These are phyloP conservation scores for Lactuca saligna DNA, from an alignment of 129 eudicot genomes.

Conservation along the genomic window DNA sequence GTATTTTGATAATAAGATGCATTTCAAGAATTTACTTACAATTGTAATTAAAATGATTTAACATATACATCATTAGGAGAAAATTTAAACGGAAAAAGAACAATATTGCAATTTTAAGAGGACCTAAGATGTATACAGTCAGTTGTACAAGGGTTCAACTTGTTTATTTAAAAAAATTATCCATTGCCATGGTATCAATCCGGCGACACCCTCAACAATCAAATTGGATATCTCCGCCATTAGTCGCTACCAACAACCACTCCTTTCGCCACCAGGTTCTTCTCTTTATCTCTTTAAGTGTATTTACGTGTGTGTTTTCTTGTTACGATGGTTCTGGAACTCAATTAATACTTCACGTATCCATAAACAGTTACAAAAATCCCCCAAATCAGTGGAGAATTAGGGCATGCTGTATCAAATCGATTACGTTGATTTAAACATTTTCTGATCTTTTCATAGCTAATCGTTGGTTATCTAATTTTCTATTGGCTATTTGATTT, in stretches of 20 bases:
- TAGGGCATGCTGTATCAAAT: background rate
- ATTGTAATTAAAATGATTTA: background rate
- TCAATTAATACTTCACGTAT: constrained; percentile 4
- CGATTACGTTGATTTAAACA: constrained; percentile 11
- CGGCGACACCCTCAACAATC: constrained; percentile 6
- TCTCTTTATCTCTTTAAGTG: background rate
- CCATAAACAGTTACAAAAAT: background rate
- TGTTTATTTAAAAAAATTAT: background rate
- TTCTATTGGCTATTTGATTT: background rate
- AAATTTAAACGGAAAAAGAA: background rate
- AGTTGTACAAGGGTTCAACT: constrained; percentile 1
- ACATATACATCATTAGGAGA: background rate
- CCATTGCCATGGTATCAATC: background rate
- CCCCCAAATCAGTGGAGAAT: constrained; percentile 1
- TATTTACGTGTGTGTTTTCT: background rate
- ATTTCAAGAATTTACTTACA: background rate
- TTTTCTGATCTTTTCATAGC: constrained; percentile 1
- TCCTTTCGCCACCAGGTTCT: constrained; percentile 23
- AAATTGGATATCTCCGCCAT: constrained; percentile 19
- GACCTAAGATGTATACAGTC: background rate
- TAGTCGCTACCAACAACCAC: constrained; percentile 14
- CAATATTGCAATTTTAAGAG: background rate
- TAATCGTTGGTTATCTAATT: background rate
- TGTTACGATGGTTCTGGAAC: background rate
- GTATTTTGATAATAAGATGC: too few relatives aligned